Percentiles rank a stretch among this genome's conserved stretches.
Evolutionary conservation across 1,139 yeast species (phyloP).

Genomic region (Candida albicans): DNA sequence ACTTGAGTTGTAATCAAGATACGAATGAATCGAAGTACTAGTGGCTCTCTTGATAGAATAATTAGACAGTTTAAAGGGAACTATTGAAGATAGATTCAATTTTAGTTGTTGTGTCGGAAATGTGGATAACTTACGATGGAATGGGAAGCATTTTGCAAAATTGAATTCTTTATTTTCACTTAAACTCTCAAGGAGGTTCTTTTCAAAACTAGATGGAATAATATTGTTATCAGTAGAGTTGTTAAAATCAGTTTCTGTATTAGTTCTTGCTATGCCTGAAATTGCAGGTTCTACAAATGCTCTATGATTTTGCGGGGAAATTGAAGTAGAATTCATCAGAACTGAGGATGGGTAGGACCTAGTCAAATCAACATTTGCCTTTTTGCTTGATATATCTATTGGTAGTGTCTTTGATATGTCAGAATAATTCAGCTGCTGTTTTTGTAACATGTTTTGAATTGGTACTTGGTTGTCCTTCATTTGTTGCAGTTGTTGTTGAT

Average conservation of each 20-base stretch:
- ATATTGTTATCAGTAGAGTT: conserved; percentile 1
- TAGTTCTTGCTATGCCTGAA: background rate
- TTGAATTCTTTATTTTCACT: conserved; percentile 58
- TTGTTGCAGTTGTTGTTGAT: background rate
- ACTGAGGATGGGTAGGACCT: conserved; percentile 4
- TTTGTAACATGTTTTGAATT: background rate
- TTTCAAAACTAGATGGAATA: conserved; percentile 20
- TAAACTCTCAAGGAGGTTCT: conserved; percentile 23
- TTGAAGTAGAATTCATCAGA: conserved; percentile 13
- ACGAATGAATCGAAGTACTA: conserved; percentile 61
- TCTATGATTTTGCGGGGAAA: conserved; percentile 17
- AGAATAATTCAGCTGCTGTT: conserved; percentile 3
- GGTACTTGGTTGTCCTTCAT: conserved; percentile 2
- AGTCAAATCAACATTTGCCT: conserved; percentile 4
- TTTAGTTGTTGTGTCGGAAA: conserved; percentile 63
- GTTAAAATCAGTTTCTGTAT: conserved; percentile 4
- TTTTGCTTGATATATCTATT: conserved; percentile 14
- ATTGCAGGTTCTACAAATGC: background rate
- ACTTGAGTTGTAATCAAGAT: conserved; percentile 27
- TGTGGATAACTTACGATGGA: conserved; percentile 66
- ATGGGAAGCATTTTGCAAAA: conserved; percentile 80
- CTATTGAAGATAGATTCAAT: conserved; percentile 35
- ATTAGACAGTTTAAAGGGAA: conserved; percentile 29
- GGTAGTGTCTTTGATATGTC: conserved; percentile 15
- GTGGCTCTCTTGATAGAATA: conserved; percentile 48